Evolutionary conservation across 148 eudicot genomes (phyloP), one percentile per base, ranked within the genome.

Genomic region (Heliamphora exappendiculata): DNA sequence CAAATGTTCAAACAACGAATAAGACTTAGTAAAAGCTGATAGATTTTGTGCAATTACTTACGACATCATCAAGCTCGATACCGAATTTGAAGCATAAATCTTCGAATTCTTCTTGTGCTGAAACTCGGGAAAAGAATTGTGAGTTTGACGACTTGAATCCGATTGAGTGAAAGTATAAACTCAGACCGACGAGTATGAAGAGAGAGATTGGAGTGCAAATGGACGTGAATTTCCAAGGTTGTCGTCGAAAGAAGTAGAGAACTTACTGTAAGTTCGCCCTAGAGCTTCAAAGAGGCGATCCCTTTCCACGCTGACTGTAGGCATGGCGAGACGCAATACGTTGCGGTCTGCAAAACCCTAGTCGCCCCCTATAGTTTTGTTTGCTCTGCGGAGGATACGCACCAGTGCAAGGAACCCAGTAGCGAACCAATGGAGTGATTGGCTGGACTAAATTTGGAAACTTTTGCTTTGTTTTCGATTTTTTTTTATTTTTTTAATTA

Each of bases 1-100:
- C 19, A 26, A 14, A 31, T 36, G 24, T 17, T 33, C 1, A 37
- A 24, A 33, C 59, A 60, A 29, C 3, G 11, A 22, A n/a, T n/a
- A n/a, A n/a, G n/a, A n/a, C n/a, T n/a, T 28, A 37, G 34, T 44
- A 10, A 37, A 6, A 60, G 75, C 10, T 42, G 22, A 28, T 3
- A 47, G 2, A 39, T 28, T 26, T 26, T 50, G 20, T 20, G 8
- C 44, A 2, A 45, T 14, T 44, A 42, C 91, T 76, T 82, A 96
- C 99, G 64, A 96, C 90, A 72, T 91, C 99, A 81, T 96, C 99
- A 17, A 96, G 99, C 90, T 96, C 99, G 51, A 95, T 96, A 60
- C 99, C 99, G 53, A 93, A 96, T 55, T 84, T 81, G 76, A 93
- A 96, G 88, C 99, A 96, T 66, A 96, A 78, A 28, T 88, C 91